Evolutionary conservation across 2,329 filamentous ascomycete genomes (phyloP).

Genomic region (Sordariomycetes sp.): DNA sequence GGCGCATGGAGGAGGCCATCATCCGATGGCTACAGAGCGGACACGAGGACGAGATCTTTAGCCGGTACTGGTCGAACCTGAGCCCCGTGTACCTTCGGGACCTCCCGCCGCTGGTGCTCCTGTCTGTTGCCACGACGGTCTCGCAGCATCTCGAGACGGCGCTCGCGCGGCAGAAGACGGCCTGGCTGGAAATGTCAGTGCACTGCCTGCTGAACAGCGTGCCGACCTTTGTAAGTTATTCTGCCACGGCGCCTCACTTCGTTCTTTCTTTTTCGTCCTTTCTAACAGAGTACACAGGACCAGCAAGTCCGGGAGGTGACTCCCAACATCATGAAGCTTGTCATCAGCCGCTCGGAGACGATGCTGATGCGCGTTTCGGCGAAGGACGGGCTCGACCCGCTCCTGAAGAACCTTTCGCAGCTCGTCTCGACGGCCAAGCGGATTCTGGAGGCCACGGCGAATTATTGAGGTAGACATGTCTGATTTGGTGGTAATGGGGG

Average conservation of each 20-base stretch:
- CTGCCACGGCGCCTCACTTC: not conserved
- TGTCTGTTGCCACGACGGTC: conserved; percentile 55
- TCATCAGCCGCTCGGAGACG: conserved; percentile 40
- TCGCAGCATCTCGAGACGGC: conserved; percentile 44
- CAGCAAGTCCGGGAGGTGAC: conserved; percentile 43
- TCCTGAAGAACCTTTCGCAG: conserved; percentile 34
- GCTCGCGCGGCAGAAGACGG: conserved; percentile 43
- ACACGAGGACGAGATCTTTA: conserved; percentile 52
- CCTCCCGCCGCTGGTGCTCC: conserved; percentile 48
- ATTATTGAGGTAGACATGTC: not conserved
- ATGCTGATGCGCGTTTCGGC: conserved; percentile 39
- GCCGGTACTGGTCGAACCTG: conserved; percentile 21
- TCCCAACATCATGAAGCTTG: conserved; percentile 44
- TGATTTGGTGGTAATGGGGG: not conserved
- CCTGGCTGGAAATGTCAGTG: conserved; percentile 52
- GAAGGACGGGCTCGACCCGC: conserved; percentile 32
- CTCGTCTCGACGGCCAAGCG: conserved; percentile 25
- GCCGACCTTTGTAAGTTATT: conserved; percentile 37
- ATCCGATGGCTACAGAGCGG: conserved; percentile 58
- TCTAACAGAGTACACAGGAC: conserved; percentile 26
- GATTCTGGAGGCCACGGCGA: conserved; percentile 14
- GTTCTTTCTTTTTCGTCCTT: not conserved
- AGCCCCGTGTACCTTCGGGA: conserved; percentile 34
- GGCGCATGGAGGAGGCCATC: conserved; percentile 51
- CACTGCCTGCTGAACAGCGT: conserved; percentile 37